Evolutionary conservation across 73 alveolate species (phyloP).

Genomic region (Tetrahymena borealis): DNA sequence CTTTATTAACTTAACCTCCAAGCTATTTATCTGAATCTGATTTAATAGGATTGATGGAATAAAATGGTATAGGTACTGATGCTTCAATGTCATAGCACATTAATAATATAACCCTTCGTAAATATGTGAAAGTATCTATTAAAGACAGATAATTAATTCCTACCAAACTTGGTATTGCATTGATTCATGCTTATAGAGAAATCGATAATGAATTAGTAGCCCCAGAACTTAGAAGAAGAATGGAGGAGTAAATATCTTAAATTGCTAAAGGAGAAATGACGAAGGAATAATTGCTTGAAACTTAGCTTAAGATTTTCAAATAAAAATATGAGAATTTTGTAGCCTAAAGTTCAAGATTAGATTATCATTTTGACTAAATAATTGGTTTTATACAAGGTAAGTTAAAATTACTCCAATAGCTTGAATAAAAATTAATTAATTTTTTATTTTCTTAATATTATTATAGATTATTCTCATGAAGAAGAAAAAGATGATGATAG

Average conservation of each 20-base stretch:
- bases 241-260: background rate
- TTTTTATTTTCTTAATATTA: background rate
- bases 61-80: constrained; percentile 98
- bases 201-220: background rate
- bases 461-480: background rate
- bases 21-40: constrained; percentile 93
- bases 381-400: background rate
- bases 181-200: constrained; percentile 88
- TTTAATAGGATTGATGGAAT: constrained; percentile 91
- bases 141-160: constrained; percentile 80
- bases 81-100: constrained; percentile 98
- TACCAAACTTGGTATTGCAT: constrained; percentile 91
- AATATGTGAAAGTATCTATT: constrained; percentile 83
- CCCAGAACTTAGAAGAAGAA: background rate
- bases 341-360: background rate
- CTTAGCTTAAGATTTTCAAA: background rate
- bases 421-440: too few species aligned
- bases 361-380: background rate
- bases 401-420: too few species aligned
- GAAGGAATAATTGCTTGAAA: background rate
- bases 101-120: constrained; percentile 94
- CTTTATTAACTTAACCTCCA: constrained; percentile 88
- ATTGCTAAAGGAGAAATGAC: background rate
- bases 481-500: background rate
- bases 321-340: background rate